Evolutionary conservation across 768 basidiomycete genomes (phyloP), one percentile per base, ranked within the genome.

Genomic region (Hypholoma sublateritium): DNA sequence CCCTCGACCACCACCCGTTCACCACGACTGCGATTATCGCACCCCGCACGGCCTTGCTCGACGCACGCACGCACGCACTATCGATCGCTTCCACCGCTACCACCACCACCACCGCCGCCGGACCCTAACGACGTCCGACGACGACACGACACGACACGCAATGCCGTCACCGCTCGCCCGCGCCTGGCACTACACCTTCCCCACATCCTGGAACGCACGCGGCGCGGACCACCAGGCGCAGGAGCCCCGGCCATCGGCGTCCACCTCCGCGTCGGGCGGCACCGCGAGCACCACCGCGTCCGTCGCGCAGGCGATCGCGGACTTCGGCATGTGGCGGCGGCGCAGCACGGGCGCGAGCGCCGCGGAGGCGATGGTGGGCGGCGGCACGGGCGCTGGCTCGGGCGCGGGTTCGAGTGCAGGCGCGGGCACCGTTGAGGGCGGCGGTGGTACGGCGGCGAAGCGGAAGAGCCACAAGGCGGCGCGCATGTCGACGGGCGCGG

Each of bases 331-430:
- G 51, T 46, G 53, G 43, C 60, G 55, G 43, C 25, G 59, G 57
- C 58, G 55, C 50, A 63, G 62, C 45, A 60, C 62, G 35, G 62
- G 62, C 3, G 57, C 46, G 8, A 56, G 57, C 5, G 62, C 56
- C 1, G 53, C 54, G 7, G 48, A 36, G 12, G 35, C 55, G 11
- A 45, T 42, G n/a, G 43, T 39, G 12, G 32, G 19, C 0, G 39
- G 50, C 8, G 51, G 35, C 39, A n/a, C n/a, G n/a, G n/a, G n/a
- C n/a, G n/a, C n/a, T n/a, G n/a, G n/a, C n/a, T n/a, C n/a, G n/a
- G n/a, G n/a, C n/a, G n/a, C n/a, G n/a, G n/a, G n/a, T n/a, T n/a
- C n/a, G n/a, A 53, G 48, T 24, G 51, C 44, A 37, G 28, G 28
- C 5, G 3, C 28, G 5, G 28, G 28, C 9, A 7, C 28, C 6